Conservation (phyloP, 768 basidiomycete genomes). For the Russula emetica region DNA sequence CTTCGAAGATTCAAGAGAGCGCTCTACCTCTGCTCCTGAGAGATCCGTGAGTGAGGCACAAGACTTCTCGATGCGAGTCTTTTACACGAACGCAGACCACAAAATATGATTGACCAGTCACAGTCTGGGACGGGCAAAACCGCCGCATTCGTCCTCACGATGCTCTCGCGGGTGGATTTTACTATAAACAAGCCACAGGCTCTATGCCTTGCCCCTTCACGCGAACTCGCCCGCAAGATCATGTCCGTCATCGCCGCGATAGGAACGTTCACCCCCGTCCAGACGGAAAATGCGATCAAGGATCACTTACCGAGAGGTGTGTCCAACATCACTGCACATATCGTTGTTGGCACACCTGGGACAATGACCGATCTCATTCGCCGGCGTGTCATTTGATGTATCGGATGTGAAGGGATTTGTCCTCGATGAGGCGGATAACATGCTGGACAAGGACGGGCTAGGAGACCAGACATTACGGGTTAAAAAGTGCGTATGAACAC, state of each 20-base stretch:
- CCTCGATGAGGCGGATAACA: conserved; percentile 97
- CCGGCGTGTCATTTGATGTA: conserved; percentile 75
- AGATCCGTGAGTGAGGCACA: conserved; percentile 64
- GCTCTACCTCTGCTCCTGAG: conserved; percentile 86
- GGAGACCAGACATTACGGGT: conserved; percentile 92
- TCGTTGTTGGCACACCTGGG: conserved; percentile 95
- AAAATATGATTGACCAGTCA: conserved; percentile 98
- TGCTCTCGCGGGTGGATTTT: conserved; percentile 93
- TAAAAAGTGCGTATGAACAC: conserved; percentile 68
- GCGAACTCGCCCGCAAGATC: conserved; percentile 96
- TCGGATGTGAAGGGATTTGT: conserved; percentile 87
- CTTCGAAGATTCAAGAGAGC: conserved; percentile 97
- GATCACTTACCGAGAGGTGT: conserved; percentile 69
- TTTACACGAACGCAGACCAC: conserved; percentile 55
- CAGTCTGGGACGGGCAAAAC: conserved; percentile 99
- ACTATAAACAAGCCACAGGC: conserved; percentile 85
- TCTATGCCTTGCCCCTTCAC: conserved; percentile 93
- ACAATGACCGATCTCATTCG: conserved; percentile 87
- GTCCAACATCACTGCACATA: conserved; percentile 73
- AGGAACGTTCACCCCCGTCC: conserved; percentile 91
- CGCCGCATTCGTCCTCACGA: conserved; percentile 94
- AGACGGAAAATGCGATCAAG: conserved; percentile 94
- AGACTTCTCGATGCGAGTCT: conserved; percentile 4
- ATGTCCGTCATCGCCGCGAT: conserved; percentile 91
- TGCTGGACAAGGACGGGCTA: conserved; percentile 91